phyloP scores from a whole-genome alignment of 345 rosid genomes.

The Salix viminalis region DNA sequence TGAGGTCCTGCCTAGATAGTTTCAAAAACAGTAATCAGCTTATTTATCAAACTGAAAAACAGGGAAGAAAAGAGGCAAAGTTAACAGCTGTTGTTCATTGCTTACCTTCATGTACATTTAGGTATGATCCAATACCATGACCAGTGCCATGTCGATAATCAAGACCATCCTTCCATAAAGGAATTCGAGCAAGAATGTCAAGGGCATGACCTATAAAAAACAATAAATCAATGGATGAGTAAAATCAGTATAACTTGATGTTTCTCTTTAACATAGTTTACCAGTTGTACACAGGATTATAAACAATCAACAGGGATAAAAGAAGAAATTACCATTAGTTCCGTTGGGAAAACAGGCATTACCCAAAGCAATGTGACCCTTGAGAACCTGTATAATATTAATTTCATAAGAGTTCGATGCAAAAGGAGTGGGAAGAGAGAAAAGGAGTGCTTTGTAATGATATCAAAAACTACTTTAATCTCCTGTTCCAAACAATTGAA shows the following conservation, averaged over 20 bases:
- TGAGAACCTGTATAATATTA: slow-evolving; percentile 57
- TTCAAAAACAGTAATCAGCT: slow-evolving; percentile 4
- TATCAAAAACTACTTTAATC: no score
- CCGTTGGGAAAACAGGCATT: slow-evolving; percentile 88
- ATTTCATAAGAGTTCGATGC: not conserved
- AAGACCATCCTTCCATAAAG: slow-evolving; percentile 89
- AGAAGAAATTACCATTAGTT: slow-evolving; percentile 56
- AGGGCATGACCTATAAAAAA: slow-evolving; percentile 62
- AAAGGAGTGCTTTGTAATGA: no score
- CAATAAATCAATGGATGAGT: not conserved
- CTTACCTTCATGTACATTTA: slow-evolving; percentile 93
- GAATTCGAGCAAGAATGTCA: slow-evolving; percentile 89
- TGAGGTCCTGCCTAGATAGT: slow-evolving; percentile 73
- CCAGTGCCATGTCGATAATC: slow-evolving; percentile 98
- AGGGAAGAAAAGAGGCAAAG: not conserved
- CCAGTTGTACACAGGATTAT: not conserved
- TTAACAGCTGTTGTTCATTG: slow-evolving; percentile 12
- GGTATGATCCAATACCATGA: slow-evolving; percentile 96
- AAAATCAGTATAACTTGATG: not conserved
- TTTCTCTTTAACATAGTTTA: not conserved
- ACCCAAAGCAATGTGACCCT: slow-evolving; percentile 89
- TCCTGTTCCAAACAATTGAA: no score
- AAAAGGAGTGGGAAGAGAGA: not conserved
- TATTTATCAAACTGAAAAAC: not conserved
- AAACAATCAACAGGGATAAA: slow-evolving; percentile 4